Evolutionary conservation across 257 asterid genomes (phyloP).

Genomic region (Nicotiana noctiflora): DNA sequence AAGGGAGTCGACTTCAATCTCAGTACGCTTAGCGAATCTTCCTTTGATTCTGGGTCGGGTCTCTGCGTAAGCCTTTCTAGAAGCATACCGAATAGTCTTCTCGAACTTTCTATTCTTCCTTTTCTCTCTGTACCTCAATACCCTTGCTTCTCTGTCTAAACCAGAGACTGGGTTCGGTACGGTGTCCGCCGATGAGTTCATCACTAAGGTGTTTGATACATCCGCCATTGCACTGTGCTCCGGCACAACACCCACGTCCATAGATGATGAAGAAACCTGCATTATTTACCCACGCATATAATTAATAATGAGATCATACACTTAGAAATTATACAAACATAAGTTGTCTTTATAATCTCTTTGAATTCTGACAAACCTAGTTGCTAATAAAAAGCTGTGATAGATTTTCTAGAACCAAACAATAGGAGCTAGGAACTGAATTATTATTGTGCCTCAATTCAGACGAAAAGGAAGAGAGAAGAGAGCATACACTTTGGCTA

Average conservation of each 20-base stretch:
- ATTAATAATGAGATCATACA: no score
- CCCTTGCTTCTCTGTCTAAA: constrained; percentile 21
- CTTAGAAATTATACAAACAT: no score
- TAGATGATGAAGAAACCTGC: constrained; percentile 19
- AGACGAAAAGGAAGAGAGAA: background rate
- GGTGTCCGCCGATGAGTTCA: constrained; percentile 6
- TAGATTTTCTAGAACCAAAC: no score
- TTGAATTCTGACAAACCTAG: no score
- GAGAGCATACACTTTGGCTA: constrained; percentile 66
- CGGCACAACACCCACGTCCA: constrained; percentile 25
- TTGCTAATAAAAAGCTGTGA: no score
- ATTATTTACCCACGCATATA: background rate
- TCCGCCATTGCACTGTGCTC: constrained; percentile 13
- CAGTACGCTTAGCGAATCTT: constrained; percentile 63
- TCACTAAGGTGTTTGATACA: constrained; percentile 2
- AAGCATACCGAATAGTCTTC: constrained; percentile 72
- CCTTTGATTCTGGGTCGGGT: constrained; percentile 81
- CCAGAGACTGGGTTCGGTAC: constrained; percentile 19
- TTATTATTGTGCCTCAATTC: background rate
- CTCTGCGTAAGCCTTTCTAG: constrained; percentile 83
- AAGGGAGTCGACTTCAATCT: constrained; percentile 45
- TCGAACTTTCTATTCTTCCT: constrained; percentile 26
- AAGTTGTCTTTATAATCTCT: no score
- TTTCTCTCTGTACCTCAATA: constrained; percentile 71
- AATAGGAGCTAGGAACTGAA: background rate